Percentiles rank a stretch among this genome's conserved stretches.
These are phyloP conservation scores for Colletotrichum somersetense DNA, from an alignment of 2,329 filamentous ascomycete genomes.

Conservation along the genomic window DNA sequence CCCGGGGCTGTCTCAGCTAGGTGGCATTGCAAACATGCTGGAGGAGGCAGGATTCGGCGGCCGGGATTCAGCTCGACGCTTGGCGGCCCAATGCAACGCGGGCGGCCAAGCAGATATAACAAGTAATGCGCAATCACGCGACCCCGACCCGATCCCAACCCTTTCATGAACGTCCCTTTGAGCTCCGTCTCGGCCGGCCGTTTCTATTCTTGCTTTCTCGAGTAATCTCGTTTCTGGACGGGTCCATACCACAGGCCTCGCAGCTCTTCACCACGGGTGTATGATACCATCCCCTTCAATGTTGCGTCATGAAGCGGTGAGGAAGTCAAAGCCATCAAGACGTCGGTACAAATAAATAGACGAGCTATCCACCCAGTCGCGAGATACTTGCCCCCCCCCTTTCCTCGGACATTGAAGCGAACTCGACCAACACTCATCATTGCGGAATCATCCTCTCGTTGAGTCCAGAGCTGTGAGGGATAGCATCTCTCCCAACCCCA, in stretches of 20 bases:
- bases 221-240: conserved; percentile 27
- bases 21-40: neutral
- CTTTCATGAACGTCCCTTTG: conserved; percentile 11
- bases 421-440: neutral
- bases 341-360: conserved; percentile 32
- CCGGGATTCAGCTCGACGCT: conserved; percentile 4
- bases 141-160: conserved; percentile 19
- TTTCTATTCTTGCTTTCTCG: neutral
- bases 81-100: neutral
- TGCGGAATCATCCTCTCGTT: neutral
- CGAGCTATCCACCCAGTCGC: conserved; percentile 10
- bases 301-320: conserved; percentile 43
- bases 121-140: conserved; percentile 32
- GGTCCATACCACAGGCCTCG: conserved; percentile 8
- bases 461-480: neutral
- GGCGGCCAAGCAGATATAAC: neutral
- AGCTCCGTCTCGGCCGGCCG: conserved; percentile 1
- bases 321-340: conserved; percentile 28
- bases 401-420: neutral
- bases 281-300: conserved; percentile 42
- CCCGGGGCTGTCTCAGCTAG: conserved; percentile 28
- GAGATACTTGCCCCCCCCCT: neutral
- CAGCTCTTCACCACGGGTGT: conserved; percentile 9
- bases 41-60: neutral
- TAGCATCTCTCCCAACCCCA: neutral